Percentiles rank a stretch among this genome's conserved stretches.
Conservation (phyloP, 2,329 filamentous ascomycete genomes). For the Thielaviopsis punctulata region DNA sequence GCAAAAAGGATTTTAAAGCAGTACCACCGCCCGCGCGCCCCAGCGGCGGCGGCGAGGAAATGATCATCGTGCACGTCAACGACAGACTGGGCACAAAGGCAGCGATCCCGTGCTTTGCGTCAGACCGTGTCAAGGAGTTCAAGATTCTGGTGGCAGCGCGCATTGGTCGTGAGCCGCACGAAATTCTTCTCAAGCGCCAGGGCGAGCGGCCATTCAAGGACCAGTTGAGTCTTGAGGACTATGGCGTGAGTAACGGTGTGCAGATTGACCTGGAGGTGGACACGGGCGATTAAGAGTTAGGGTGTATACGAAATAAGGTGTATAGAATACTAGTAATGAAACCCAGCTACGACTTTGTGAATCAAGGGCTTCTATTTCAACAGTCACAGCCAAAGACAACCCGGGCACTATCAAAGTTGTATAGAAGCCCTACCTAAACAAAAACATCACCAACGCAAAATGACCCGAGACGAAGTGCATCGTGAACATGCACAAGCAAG, state of each 20-base stretch:
- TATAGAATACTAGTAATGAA: too few relatives aligned
- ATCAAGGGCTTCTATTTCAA: too few relatives aligned
- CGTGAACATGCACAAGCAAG: not conserved
- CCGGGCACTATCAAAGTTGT: too few relatives aligned
- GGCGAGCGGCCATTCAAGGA: slow-evolving; percentile 91
- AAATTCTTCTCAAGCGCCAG: slow-evolving; percentile 83
- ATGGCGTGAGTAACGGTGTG: slow-evolving; percentile 85
- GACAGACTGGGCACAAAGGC: slow-evolving; percentile 94
- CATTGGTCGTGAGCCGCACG: slow-evolving; percentile 75
- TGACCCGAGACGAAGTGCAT: not conserved
- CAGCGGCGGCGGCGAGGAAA: slow-evolving; percentile 42
- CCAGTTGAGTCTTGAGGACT: slow-evolving; percentile 71
- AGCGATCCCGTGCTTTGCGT: slow-evolving; percentile 73
- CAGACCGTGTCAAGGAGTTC: slow-evolving; percentile 69
- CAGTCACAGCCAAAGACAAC: too few relatives aligned
- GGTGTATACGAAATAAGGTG: too few relatives aligned
- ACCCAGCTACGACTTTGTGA: too few relatives aligned
- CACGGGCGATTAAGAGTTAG: slow-evolving; percentile 33
- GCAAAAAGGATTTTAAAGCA: slow-evolving; percentile 21
- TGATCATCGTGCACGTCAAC: slow-evolving; percentile 90
- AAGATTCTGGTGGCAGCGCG: slow-evolving; percentile 82
- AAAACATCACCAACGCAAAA: not conserved
- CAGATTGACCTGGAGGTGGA: slow-evolving; percentile 46
- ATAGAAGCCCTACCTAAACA: too few relatives aligned
- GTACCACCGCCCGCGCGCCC: slow-evolving; percentile 15